Evolutionary conservation across 2,329 filamentous ascomycete genomes (phyloP), one percentile per base, ranked within the genome.

Genomic region (Neofusicoccum parvum): DNA sequence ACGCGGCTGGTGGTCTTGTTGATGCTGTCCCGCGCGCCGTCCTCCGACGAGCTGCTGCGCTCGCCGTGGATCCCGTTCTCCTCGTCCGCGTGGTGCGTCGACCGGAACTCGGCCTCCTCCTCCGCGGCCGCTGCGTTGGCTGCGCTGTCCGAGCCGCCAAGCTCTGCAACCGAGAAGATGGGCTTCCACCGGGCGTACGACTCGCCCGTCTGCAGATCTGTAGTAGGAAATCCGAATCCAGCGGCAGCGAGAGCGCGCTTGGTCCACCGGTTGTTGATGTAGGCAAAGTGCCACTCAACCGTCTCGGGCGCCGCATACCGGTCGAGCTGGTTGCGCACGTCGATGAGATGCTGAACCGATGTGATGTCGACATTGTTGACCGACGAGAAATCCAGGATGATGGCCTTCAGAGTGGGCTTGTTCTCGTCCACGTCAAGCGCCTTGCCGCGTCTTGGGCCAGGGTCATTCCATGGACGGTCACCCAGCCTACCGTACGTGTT

Each of bases 241-340:
- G 91, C 94, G 1, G 91, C 88, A 3, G 90, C 90, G 49, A 98
- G 88, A 4, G 92, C 94, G 37, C 93, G 90, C 81, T 97, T 97
- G 27, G 93, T 94, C 94, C 94, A 97, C 65, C 92, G 87, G 82
- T 95, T 97, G 80, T 90, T 93, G 80, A 98, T 91, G 78, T 89
- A 90, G n/a, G 94, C 92, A 69, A 98, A 90, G 78, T 98, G 95
- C 94, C 94, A 98, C 76, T 97, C 92, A 4, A 98, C 94, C 2
- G 85, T 83, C 20, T 93, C 88, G 0, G 94, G 94, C 0, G 90
- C 78, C 0, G 92, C 87, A 74, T 97, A 96, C 20, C 88, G 85
- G 76, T 97, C 94, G 32, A 98, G 88, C 75, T 97, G 94, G 77
- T 97, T 96, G 72, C 94, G 92, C 0, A 97, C 90, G 72, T 98